Evolutionary conservation across 1,284 basidiomycete species (phyloP).

Genomic region (Leccinum pallidistipes): DNA sequence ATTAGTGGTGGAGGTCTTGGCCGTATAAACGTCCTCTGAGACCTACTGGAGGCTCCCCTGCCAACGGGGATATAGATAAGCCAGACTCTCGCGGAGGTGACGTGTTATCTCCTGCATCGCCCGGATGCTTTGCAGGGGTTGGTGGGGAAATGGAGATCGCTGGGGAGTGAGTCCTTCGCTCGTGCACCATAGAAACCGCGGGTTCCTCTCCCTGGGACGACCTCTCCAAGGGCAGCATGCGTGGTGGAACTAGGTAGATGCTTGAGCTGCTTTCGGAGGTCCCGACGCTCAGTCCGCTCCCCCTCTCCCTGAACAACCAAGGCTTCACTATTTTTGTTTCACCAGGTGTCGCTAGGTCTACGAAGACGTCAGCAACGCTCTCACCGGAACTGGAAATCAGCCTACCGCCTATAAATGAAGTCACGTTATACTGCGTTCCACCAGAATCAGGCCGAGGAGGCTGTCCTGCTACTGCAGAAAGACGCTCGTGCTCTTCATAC

Average conservation of each 20-base stretch:
- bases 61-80: conserved; percentile 16
- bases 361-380: conserved; percentile 2
- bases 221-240: background rate
- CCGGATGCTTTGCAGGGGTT: background rate
- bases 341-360: conserved; percentile 36
- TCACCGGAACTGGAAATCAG: conserved; percentile 6
- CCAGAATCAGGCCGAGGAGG: conserved; percentile 39
- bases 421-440: conserved; percentile 67
- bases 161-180: conserved; percentile 5
- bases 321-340: conserved; percentile 8
- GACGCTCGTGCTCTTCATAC: conserved; percentile 31
- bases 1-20: conserved; percentile 44
- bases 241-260: background rate
- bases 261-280: background rate
- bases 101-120: background rate
- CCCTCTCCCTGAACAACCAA: conserved; percentile 1
- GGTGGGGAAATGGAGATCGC: background rate
- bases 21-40: conserved; percentile 42
- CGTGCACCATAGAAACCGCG: background rate
- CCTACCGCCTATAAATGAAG: conserved; percentile 72
- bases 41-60: conserved; percentile 27
- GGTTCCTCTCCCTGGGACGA: conserved; percentile 1
- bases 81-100: conserved; percentile 15
- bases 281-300: conserved; percentile 2
- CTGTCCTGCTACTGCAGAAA: conserved; percentile 23